Conservation (phyloP, 345 rosid genomes). For the Citrus maxima region DNA sequence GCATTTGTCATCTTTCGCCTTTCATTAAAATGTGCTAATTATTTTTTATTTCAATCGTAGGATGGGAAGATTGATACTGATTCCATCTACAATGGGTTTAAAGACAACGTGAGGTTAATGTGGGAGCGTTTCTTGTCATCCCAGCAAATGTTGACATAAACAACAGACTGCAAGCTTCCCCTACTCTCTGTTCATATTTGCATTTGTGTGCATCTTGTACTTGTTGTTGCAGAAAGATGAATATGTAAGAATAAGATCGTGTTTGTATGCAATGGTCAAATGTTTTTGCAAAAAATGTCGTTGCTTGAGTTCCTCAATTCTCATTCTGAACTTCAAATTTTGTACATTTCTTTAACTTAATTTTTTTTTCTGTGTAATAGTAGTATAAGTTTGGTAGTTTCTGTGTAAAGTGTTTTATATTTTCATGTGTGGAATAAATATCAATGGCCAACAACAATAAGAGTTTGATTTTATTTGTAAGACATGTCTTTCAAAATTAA, state of each 20-base stretch:
- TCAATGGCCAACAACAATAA: too few relatives aligned
- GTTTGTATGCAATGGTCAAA: too few relatives aligned
- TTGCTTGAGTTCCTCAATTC: too few relatives aligned
- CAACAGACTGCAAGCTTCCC: not conserved
- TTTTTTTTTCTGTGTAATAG: too few relatives aligned
- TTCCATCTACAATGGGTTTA: constrained; percentile 14
- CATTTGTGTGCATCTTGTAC: not conserved
- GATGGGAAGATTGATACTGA: constrained; percentile 20
- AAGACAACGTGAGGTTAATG: constrained; percentile 30
- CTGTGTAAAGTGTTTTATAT: too few relatives aligned
- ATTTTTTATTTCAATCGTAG: constrained; percentile 7
- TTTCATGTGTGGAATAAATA: too few relatives aligned
- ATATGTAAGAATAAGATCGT: not conserved
- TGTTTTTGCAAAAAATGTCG: too few relatives aligned
- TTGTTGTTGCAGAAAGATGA: not conserved
- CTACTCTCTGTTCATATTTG: not conserved
- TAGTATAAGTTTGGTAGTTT: too few relatives aligned
- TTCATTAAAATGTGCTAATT: not conserved
- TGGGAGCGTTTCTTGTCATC: constrained; percentile 33
- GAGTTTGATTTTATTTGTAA: too few relatives aligned
- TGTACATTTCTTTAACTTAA: too few relatives aligned
- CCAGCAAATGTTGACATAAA: not conserved
- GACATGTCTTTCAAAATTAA: too few relatives aligned
- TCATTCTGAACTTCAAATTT: too few relatives aligned
- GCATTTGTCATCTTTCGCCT: not conserved